These are phyloP conservation scores for Hygrophorus pudorinus DNA, from an alignment of 768 basidiomycete genomes.

Conservation along the genomic window DNA sequence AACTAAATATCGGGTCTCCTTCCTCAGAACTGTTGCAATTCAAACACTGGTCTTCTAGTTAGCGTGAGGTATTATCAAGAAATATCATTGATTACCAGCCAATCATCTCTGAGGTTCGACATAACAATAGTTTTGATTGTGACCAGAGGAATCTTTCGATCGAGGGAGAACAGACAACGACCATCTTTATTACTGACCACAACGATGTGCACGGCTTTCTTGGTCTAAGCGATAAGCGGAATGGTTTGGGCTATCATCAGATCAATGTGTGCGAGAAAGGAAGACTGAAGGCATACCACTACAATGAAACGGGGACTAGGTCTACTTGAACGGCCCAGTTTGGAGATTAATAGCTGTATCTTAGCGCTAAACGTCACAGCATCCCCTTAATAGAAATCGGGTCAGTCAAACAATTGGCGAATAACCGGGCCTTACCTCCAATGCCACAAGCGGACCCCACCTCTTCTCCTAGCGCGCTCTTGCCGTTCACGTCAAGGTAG, in stretches of 20 bases:
- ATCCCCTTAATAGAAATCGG: slow-evolving; percentile 42
- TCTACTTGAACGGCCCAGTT: slow-evolving; percentile 80
- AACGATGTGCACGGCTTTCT: slow-evolving; percentile 77
- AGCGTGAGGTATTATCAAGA: not conserved
- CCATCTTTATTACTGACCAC: slow-evolving; percentile 57
- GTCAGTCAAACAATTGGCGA: not conserved
- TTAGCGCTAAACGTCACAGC: slow-evolving; percentile 76
- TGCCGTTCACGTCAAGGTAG: slow-evolving; percentile 85
- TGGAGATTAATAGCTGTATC: slow-evolving; percentile 77
- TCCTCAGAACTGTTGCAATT: slow-evolving; percentile 79
- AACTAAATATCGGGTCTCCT: slow-evolving; percentile 88
- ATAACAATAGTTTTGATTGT: slow-evolving; percentile 81
- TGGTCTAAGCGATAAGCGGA: slow-evolving; percentile 46
- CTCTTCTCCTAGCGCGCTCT: slow-evolving; percentile 67
- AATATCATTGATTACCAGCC: slow-evolving; percentile 58
- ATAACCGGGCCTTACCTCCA: slow-evolving; percentile 40
- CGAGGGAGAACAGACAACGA: slow-evolving; percentile 43
- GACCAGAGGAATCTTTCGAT: slow-evolving; percentile 83
- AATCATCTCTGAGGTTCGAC: slow-evolving; percentile 90
- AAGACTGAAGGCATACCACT: slow-evolving; percentile 49
- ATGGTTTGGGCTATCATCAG: not conserved
- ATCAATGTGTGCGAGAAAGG: not conserved
- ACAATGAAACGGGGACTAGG: slow-evolving; percentile 84
- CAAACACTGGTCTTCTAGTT: slow-evolving; percentile 42
- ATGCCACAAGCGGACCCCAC: slow-evolving; percentile 64